A percentile compares a stretch with the other conserved stretches of the same genome.
phyloP scores from a whole-genome alignment of 352 stramenopile species.

The Pythium rishiriense region DNA sequence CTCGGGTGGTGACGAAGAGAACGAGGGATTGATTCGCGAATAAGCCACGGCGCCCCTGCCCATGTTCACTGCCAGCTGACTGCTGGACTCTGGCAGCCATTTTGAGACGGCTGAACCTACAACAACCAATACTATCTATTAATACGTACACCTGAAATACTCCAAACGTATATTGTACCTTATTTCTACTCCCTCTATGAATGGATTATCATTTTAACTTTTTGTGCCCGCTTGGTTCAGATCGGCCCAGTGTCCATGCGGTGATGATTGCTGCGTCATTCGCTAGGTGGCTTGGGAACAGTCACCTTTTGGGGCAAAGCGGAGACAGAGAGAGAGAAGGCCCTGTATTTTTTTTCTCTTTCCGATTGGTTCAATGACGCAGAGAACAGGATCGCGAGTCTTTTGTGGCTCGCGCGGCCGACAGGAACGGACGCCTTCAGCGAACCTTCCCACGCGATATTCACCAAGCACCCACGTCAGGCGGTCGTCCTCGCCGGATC shows the following conservation, averaged over 20 bases:
- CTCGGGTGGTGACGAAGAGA: constrained; percentile 12
- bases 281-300: neutral
- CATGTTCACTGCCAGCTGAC: neutral
- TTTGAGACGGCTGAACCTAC: neutral
- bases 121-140: neutral
- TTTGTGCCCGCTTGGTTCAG: constrained; percentile 4
- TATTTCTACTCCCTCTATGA: neutral
- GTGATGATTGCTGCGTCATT: constrained; percentile 15
- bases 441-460: neutral
- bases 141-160: neutral
- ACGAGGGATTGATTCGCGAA: constrained; percentile 1
- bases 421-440: neutral
- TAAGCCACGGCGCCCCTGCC: neutral
- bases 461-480: neutral
- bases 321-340: neutral
- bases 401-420: too few species aligned
- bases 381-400: neutral
- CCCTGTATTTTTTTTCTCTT: neutral
- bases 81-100: constrained; percentile 10
- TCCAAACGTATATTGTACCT: neutral
- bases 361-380: neutral
- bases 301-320: neutral
- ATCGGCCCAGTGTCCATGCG: neutral
- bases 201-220: neutral
- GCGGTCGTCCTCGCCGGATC: neutral